Conservation (phyloP, 441 rosid genomes). For the Breynia disticha region DNA sequence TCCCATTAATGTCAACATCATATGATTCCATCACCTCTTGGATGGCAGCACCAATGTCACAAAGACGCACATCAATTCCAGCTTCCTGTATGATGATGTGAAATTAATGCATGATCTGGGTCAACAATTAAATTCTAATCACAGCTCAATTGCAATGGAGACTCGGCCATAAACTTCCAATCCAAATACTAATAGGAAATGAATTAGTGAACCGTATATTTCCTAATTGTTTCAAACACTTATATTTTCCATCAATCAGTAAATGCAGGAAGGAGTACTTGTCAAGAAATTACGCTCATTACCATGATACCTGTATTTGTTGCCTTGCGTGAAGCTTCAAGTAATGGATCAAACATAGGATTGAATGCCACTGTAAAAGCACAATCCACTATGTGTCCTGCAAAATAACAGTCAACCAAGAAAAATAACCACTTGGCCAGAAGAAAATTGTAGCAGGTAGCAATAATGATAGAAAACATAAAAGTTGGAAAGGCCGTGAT, state of each 20-base stretch:
- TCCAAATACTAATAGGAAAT: too few relatives aligned
- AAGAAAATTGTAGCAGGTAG: not conserved
- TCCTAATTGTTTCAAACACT: too few relatives aligned
- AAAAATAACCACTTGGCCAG: slow-evolving; percentile 8
- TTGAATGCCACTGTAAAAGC: slow-evolving; percentile 95
- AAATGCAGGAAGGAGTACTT: not conserved
- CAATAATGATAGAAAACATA: not conserved
- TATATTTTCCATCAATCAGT: not conserved
- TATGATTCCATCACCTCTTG: slow-evolving; percentile 98
- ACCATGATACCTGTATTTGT: slow-evolving; percentile 95
- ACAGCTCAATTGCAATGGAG: too few relatives aligned
- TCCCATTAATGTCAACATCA: slow-evolving; percentile 96
- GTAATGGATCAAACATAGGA: slow-evolving; percentile 87
- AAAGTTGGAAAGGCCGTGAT: not conserved
- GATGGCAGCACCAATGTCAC: slow-evolving; percentile 96
- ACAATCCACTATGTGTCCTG: slow-evolving; percentile 84
- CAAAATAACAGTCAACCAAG: slow-evolving; percentile 19
- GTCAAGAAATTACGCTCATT: slow-evolving; percentile 1
- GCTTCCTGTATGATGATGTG: slow-evolving; percentile 51
- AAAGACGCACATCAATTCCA: slow-evolving; percentile 90
- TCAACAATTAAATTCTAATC: not conserved
- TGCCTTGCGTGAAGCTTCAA: slow-evolving; percentile 93
- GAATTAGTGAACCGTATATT: too few relatives aligned
- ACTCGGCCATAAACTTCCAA: too few relatives aligned
- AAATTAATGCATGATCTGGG: slow-evolving; percentile 2